Evolutionary conservation across 176 grass and related monocot species (phyloP).

Genomic region (Panicum miliaceum): DNA sequence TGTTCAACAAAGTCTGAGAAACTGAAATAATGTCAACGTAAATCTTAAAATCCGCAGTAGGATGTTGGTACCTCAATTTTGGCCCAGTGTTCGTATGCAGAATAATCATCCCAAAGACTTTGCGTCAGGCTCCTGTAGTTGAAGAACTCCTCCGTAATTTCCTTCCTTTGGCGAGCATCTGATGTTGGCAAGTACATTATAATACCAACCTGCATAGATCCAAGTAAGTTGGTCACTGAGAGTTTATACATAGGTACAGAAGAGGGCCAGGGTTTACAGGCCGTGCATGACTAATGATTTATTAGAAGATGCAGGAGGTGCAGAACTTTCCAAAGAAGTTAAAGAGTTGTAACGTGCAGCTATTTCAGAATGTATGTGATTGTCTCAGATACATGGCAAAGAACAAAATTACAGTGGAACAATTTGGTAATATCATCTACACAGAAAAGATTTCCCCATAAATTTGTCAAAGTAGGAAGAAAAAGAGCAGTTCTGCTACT

Average conservation of each 20-base stretch:
- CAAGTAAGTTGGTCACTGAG: neutral
- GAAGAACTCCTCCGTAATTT: constrained; percentile 91
- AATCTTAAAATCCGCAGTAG: constrained; percentile 1
- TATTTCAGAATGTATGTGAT: constrained; percentile 8
- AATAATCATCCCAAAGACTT: constrained; percentile 84
- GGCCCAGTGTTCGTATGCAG: constrained; percentile 94
- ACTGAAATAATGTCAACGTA: neutral
- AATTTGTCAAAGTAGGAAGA: neutral
- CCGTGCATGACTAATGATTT: neutral
- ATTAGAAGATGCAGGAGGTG: constrained; percentile 2
- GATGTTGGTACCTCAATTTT: constrained; percentile 83
- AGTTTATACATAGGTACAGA: neutral
- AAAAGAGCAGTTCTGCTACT: neutral
- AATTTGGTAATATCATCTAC: constrained; percentile 12
- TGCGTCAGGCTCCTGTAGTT: constrained; percentile 69
- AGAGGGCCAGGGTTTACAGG: neutral
- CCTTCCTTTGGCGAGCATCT: constrained; percentile 89
- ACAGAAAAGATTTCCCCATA: neutral
- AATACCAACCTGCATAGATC: constrained; percentile 81
- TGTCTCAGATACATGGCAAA: neutral
- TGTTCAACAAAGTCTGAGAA: neutral
- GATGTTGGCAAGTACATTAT: constrained; percentile 93
- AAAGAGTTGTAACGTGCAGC: neutral
- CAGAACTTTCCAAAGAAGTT: neutral
- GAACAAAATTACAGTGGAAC: neutral